phyloP scores from a whole-genome alignment of 2,329 filamentous ascomycete species.

The Ascosphaera apis region DNA sequence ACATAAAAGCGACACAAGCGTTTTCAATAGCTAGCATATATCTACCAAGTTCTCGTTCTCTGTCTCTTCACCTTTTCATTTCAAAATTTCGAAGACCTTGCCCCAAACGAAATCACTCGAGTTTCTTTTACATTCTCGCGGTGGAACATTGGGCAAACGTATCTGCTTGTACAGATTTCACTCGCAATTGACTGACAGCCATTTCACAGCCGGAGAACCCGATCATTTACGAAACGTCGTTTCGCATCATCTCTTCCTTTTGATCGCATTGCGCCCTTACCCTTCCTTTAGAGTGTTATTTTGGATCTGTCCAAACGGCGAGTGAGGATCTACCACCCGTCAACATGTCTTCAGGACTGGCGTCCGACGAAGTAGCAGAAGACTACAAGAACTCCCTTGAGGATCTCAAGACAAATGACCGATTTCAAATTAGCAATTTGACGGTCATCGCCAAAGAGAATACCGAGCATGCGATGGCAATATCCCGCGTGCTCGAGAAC shows the following conservation, averaged over 20 bases:
- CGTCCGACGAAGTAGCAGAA: conserved; percentile 69
- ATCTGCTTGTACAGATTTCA: conserved; percentile 1
- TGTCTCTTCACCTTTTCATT: conserved; percentile 2
- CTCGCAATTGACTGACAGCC: too few species aligned
- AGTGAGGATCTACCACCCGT: conserved; percentile 8
- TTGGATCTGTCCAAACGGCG: conserved; percentile 2
- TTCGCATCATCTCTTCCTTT: conserved; percentile 2
- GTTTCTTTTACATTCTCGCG: neutral
- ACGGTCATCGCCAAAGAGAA: conserved; percentile 96
- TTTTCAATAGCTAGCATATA: conserved; percentile 2
- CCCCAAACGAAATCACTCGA: neutral
- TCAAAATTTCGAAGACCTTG: conserved; percentile 2
- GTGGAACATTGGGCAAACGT: neutral
- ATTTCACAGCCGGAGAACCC: neutral
- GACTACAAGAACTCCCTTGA: conserved; percentile 87
- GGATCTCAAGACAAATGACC: conserved; percentile 73
- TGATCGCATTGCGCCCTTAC: conserved; percentile 4
- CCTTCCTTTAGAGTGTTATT: conserved; percentile 1
- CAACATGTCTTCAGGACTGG: conserved; percentile 38
- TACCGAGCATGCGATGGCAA: conserved; percentile 81
- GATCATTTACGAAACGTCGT: conserved; percentile 1
- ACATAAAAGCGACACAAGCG: conserved; percentile 4
- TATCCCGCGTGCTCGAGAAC: conserved; percentile 70
- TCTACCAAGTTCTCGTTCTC: conserved; percentile 4
- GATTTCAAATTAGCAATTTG: conserved; percentile 89